These are phyloP conservation scores for Rickenella mellea DNA, from an alignment of 768 basidiomycete species.

Conservation along the genomic window DNA sequence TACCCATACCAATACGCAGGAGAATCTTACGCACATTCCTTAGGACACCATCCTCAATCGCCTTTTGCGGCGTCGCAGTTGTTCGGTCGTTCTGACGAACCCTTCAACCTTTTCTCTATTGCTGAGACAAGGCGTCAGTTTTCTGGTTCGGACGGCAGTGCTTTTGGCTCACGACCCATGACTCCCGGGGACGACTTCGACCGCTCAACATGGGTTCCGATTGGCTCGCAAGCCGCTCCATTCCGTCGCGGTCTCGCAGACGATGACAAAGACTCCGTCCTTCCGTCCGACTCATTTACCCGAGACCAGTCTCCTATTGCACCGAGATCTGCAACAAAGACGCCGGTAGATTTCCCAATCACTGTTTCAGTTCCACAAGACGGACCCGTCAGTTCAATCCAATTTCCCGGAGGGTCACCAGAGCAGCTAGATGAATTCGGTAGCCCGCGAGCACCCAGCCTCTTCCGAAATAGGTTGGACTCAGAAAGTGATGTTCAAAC, in stretches of 20 bases:
- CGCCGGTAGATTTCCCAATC: conserved; percentile 49
- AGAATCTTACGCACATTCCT: conserved; percentile 26
- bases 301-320: conserved; percentile 34
- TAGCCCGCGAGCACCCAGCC: conserved; percentile 41
- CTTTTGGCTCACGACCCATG: conserved; percentile 39
- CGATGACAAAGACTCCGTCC: conserved; percentile 57
- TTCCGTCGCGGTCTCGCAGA: conserved; percentile 69
- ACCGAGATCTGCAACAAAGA: conserved; percentile 30
- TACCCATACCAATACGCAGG: conserved; percentile 72
- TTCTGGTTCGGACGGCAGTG: conserved; percentile 45
- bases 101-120: conserved; percentile 75
- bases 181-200: conserved; percentile 35
- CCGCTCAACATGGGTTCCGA: conserved; percentile 34
- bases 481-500: conserved; percentile 67
- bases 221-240: conserved; percentile 44
- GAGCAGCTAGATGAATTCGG: conserved; percentile 45
- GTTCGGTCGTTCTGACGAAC: conserved; percentile 69
- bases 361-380: conserved; percentile 42
- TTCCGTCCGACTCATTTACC: conserved; percentile 30
- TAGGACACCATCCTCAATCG: conserved; percentile 60
- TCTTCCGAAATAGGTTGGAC: conserved; percentile 53
- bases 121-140: conserved; percentile 58
- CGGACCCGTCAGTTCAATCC: conserved; percentile 57
- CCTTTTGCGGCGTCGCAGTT: conserved; percentile 84
- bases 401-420: conserved; percentile 74